phyloP scores from a whole-genome alignment of 106 monocot genomes.

The Ottelia alismoides region DNA sequence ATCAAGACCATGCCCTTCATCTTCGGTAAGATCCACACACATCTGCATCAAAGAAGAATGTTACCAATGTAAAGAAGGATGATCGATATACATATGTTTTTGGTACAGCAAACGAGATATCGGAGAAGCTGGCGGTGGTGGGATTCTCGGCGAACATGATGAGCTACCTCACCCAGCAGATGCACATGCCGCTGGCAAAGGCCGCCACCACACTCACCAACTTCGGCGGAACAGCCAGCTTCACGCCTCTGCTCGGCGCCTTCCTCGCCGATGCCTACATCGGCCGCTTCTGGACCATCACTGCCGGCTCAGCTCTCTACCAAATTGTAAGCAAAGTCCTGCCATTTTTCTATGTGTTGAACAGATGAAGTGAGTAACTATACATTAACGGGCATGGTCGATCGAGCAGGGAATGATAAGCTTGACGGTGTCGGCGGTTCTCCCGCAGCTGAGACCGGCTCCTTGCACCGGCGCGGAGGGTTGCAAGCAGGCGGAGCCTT shows the following conservation, averaged over 20 bases:
- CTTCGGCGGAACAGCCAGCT: slow-evolving; percentile 40
- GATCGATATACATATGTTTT: too few relatives aligned
- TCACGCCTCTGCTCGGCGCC: slow-evolving; percentile 46
- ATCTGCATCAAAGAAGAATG: too few relatives aligned
- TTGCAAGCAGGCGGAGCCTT: slow-evolving; percentile 19
- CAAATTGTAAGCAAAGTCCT: slow-evolving; percentile 19
- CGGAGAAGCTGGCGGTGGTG: slow-evolving; percentile 40
- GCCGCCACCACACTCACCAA: slow-evolving; percentile 63
- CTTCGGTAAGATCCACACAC: slow-evolving; percentile 4
- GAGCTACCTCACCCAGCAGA: slow-evolving; percentile 44
- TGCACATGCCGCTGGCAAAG: slow-evolving; percentile 55
- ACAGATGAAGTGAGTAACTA: too few relatives aligned
- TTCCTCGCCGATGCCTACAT: slow-evolving; percentile 58
- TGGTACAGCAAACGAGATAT: slow-evolving; percentile 50
- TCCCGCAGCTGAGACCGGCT: slow-evolving; percentile 38
- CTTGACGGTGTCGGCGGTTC: slow-evolving; percentile 39
- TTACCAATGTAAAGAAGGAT: too few relatives aligned
- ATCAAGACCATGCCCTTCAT: slow-evolving; percentile 16
- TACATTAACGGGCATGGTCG: too few relatives aligned
- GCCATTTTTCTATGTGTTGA: not conserved
- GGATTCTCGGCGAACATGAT: slow-evolving; percentile 70
- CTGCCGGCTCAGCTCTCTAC: slow-evolving; percentile 42
- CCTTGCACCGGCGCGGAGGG: slow-evolving; percentile 5
- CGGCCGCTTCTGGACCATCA: slow-evolving; percentile 71
- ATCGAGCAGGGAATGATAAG: slow-evolving; percentile 49